Evolutionary conservation across 768 basidiomycete genomes (phyloP).

Genomic region (Trichaptum fuscoviolaceum): DNA sequence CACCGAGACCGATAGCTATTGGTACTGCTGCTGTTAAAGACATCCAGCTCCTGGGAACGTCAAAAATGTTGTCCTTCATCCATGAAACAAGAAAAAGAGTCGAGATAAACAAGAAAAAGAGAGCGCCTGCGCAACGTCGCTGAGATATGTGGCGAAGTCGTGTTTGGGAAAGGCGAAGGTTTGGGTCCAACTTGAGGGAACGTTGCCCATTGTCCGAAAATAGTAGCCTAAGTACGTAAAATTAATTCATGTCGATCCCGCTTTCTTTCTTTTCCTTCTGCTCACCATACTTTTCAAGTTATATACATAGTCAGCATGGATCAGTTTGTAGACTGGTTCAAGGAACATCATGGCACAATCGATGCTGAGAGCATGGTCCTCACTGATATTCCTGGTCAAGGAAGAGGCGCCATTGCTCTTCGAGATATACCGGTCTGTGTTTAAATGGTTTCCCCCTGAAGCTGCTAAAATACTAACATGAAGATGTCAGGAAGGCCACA

Average conservation of each 20-base stretch:
- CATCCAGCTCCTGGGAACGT: constrained; percentile 22
- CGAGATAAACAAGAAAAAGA: background rate
- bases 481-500: constrained; percentile 54
- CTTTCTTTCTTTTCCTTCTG: background rate
- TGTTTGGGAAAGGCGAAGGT: background rate
- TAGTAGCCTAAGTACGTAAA: background rate
- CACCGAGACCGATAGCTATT: constrained; percentile 68
- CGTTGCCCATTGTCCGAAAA: background rate
- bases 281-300: background rate
- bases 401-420: constrained; percentile 72
- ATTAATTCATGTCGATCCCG: background rate
- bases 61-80: background rate
- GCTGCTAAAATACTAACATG: background rate
- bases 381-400: constrained; percentile 43
- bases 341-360: constrained; percentile 41
- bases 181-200: background rate
- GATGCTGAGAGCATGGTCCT: constrained; percentile 39
- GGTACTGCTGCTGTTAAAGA: constrained; percentile 53
- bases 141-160: background rate
- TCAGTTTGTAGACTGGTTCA: constrained; percentile 57
- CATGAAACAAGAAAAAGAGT: background rate
- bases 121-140: background rate
- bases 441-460: constrained; percentile 11
- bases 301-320: constrained; percentile 15
- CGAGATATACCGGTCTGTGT: constrained; percentile 61